A percentile compares a stretch with the other conserved stretches of the same genome.
Conservation (phyloP, 2,329 filamentous ascomycete genomes). For the Tolypocladium tundrense region DNA sequence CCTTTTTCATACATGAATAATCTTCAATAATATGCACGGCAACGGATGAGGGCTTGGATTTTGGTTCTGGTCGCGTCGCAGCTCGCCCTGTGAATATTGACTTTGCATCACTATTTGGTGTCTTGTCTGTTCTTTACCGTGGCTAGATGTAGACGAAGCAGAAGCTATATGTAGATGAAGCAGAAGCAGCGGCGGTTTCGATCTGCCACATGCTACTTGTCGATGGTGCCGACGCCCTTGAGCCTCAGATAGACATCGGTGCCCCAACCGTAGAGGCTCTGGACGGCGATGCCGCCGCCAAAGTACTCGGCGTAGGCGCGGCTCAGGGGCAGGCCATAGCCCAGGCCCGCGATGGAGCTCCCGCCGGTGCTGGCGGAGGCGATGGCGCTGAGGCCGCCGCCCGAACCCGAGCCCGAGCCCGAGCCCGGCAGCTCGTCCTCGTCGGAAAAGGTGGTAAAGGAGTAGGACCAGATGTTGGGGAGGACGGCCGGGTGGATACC, state of each 20-base stretch:
- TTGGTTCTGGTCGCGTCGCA: not conserved
- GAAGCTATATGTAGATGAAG: not conserved
- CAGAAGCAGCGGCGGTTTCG: not conserved
- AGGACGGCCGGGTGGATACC: conserved; percentile 80
- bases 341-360: conserved; percentile 83
- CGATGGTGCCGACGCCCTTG: conserved; percentile 50
- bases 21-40: not conserved
- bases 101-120: not conserved
- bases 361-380: conserved; percentile 60
- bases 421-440: conserved; percentile 33
- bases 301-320: conserved; percentile 97
- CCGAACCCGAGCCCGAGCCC: not conserved
- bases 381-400: conserved; percentile 55
- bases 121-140: not conserved
- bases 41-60: not conserved
- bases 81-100: not conserved
- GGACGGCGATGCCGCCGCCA: conserved; percentile 87
- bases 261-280: conserved; percentile 91
- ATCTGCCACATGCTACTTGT: conserved; percentile 7
- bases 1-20: not conserved
- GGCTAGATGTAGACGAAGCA: not conserved
- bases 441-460: conserved; percentile 86
- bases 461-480: conserved; percentile 90
- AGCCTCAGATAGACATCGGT: conserved; percentile 58
- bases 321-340: conserved; percentile 84